A percentile compares a stretch with the other conserved stretches of the same genome.
Evolutionary conservation across 495 filamentous ascomycete species (phyloP).

Genomic region (Bathelium albidoporum): DNA sequence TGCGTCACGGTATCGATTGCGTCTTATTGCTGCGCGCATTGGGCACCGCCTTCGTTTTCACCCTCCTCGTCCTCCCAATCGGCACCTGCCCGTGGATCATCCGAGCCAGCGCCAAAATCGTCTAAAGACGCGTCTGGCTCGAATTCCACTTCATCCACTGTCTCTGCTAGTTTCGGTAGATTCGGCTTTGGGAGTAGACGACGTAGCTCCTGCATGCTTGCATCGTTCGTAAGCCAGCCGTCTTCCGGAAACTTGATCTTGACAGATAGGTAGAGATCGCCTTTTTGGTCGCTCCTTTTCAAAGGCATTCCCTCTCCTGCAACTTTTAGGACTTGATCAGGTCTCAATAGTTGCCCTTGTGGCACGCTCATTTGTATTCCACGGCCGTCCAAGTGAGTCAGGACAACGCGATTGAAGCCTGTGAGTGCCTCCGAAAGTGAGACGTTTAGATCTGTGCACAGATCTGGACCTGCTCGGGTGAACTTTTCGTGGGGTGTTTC

Average conservation of each 20-base stretch:
- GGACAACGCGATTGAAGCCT: constrained; percentile 80
- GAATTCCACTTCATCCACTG: constrained; percentile 78
- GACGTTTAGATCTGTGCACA: constrained; percentile 67
- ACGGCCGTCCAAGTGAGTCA: constrained; percentile 89
- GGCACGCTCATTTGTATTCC: constrained; percentile 74
- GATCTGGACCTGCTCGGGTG: constrained; percentile 68
- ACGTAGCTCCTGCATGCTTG: constrained; percentile 53
- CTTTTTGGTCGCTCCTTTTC: constrained; percentile 72
- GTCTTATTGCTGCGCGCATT: constrained; percentile 58
- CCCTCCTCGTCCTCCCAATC: constrained; percentile 78
- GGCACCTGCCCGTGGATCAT: constrained; percentile 58
- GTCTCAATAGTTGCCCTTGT: constrained; percentile 62
- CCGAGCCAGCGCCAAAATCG: constrained; percentile 57
- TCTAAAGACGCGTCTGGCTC: constrained; percentile 72
- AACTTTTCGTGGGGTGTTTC: constrained; percentile 77
- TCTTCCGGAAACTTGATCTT: constrained; percentile 83
- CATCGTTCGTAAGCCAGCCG: constrained; percentile 65
- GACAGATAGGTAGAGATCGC: constrained; percentile 78
- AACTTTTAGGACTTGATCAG: constrained; percentile 75
- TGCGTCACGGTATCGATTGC: neutral
- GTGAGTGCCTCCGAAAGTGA: constrained; percentile 74
- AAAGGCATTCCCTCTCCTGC: constrained; percentile 85
- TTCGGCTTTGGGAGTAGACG: constrained; percentile 57
- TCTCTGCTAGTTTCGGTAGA: constrained; percentile 49
- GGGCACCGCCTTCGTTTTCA: constrained; percentile 40